Base-by-base conservation (phyloP, 2,329 filamentous ascomycete species). In the Fusarium sp. region DNA sequence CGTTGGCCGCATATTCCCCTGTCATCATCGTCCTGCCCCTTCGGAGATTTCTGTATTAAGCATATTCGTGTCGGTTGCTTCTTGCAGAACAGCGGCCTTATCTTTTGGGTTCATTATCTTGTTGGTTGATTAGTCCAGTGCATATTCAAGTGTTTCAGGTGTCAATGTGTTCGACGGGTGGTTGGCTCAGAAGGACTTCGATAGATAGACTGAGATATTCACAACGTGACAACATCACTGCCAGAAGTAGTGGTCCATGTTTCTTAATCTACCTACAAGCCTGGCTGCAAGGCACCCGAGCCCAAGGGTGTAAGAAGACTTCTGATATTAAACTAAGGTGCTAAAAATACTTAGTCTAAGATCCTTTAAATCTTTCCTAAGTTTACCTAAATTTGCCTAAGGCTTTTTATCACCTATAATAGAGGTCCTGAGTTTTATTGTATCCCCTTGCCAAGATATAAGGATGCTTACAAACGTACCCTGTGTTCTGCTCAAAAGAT, bases 71-170 rank as follows among this genome's bases (percentile, higher is more conserved):
- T 22, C 34, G 45, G 36, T 60, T 39, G 34, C 51, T 41, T 41
- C 51, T 18, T 41, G 24, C 51, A 41, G 51, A 41, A n/a, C 34
- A 41, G 17, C 24, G 8, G 20, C 15, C 20, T 51, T 22, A 20
- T 36, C 45, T n/a, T 51, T 51, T n/a, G 32, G 93, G 93, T 77
- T 95, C 95, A 14, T 93, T 85, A 34, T 92, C 87, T 83, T 36
- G 18, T 58, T 36, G 41, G 30, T 14, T 36, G 13, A 18, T 10
- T 41, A 22, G 8, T 28, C n/a, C 15, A 34, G 39, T 28, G 55
- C 30, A 58, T 58, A n/a, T n/a, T 18, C 20, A 9, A 58, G n/a
- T 34, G 41, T 50, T 48, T 50, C 41, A 36, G 30, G 39, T 28
- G 44, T 28, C 24, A 28, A 26, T 36, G 32, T 26, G 30, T 36